Evolutionary conservation across 1,284 basidiomycete genomes (phyloP).

Genomic region (Cryptococcus sp.): DNA sequence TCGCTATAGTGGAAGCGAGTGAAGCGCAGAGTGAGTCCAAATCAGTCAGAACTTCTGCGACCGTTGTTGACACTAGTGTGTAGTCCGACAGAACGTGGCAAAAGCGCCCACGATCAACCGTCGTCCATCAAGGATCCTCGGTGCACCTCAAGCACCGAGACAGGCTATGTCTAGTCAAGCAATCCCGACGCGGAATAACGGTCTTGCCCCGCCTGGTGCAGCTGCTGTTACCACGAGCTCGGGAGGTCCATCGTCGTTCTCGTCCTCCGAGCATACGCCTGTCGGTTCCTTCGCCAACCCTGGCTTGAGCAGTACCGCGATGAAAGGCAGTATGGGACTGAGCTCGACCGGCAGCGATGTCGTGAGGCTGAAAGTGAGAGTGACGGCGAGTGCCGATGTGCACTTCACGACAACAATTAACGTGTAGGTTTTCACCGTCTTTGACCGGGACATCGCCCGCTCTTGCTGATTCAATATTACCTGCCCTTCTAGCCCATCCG

Average conservation of each 20-base stretch:
- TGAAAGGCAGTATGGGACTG: conserved; percentile 35
- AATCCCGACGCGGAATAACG: conserved; percentile 4
- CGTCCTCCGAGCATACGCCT: conserved; percentile 18
- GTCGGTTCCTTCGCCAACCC: conserved; percentile 9
- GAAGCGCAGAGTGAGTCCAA: conserved; percentile 68
- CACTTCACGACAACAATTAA: conserved; percentile 83
- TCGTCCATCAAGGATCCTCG: conserved; percentile 45
- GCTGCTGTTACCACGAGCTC: conserved; percentile 1
- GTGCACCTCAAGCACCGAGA: conserved; percentile 16
- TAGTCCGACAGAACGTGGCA: conserved; percentile 80
- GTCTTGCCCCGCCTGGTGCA: conserved; percentile 5
- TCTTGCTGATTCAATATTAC: background rate
- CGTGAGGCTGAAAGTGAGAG: conserved; percentile 74
- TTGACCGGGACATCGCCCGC: background rate
- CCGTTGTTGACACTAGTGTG: too few relatives aligned
- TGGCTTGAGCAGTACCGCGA: conserved; percentile 9
- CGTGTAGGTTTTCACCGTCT: conserved; percentile 60
- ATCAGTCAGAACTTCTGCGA: background rate
- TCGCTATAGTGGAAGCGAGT: conserved; percentile 75
- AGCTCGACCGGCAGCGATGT: conserved; percentile 35
- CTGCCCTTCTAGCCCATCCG: conserved; percentile 64
- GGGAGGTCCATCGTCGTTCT: conserved; percentile 20
- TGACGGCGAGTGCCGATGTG: conserved; percentile 75
- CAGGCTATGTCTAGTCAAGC: conserved; percentile 9
- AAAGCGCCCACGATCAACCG: conserved; percentile 57